phyloP scores from a whole-genome alignment of 139 green algal species.

The Chlorella ohadii region DNA sequence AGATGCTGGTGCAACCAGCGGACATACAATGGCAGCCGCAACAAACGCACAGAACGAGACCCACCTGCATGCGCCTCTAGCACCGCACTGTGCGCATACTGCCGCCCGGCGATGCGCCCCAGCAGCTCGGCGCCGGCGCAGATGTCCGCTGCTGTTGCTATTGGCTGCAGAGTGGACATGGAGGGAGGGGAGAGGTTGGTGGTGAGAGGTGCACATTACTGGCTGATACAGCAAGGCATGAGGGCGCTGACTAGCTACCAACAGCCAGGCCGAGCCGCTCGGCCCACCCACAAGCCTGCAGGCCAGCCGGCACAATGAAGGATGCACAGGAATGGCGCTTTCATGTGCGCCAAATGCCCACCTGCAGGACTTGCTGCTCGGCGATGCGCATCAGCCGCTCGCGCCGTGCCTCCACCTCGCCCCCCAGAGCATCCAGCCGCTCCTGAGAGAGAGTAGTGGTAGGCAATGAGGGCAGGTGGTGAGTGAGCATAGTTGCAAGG shows the following conservation, averaged over 20 bases:
- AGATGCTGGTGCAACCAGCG: too few species aligned
- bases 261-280: too few species aligned
- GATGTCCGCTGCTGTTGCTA: neutral
- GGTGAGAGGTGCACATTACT: neutral
- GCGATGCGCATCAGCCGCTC: constrained; percentile 4
- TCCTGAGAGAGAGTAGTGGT: neutral
- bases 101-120: constrained; percentile 16
- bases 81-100: neutral
- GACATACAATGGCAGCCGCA: too few species aligned
- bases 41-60: neutral
- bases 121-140: constrained; percentile 1
- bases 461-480: too few species aligned
- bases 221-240: too few species aligned
- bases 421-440: constrained; percentile 26
- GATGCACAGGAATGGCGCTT: too few species aligned
- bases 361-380: constrained; percentile 24
- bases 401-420: constrained; percentile 35
- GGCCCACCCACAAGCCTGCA: neutral
- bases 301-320: too few species aligned
- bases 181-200: neutral
- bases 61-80: constrained; percentile 31
- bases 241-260: too few species aligned
- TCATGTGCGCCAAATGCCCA: too few species aligned
- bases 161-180: neutral
- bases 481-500: too few species aligned